A percentile compares a stretch with the other conserved stretches of the same genome.
phyloP scores from a whole-genome alignment of 495 filamentous ascomycete genomes.

The Hypoxylon subgilvum region DNA sequence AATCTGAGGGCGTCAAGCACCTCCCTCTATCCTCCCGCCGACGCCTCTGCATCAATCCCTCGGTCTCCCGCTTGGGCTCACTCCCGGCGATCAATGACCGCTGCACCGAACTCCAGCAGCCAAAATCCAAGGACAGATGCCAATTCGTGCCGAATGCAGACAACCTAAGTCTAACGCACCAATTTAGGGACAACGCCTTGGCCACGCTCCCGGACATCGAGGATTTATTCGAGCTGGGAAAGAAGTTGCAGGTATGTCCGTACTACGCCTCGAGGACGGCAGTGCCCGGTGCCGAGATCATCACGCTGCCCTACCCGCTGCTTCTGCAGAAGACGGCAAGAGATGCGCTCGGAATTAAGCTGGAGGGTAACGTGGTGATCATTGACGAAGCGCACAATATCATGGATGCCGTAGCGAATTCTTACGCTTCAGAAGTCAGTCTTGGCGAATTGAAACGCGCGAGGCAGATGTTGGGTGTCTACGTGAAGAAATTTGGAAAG shows the following conservation, averaged over 20 bases:
- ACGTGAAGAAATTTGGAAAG: slow-evolving; percentile 86
- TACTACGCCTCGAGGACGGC: slow-evolving; percentile 91
- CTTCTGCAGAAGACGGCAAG: slow-evolving; percentile 87
- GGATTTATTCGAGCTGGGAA: slow-evolving; percentile 80
- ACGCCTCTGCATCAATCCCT: slow-evolving; percentile 89
- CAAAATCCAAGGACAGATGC: slow-evolving; percentile 72
- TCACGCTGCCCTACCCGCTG: slow-evolving; percentile 91
- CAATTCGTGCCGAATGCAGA: slow-evolving; percentile 78
- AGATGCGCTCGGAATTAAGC: slow-evolving; percentile 82
- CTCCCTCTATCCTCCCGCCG: slow-evolving; percentile 88
- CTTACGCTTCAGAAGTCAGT: slow-evolving; percentile 80
- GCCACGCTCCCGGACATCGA: slow-evolving; percentile 92
- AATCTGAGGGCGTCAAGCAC: slow-evolving; percentile 77
- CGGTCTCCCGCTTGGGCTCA: slow-evolving; percentile 72
- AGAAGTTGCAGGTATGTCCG: slow-evolving; percentile 81
- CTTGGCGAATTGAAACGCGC: slow-evolving; percentile 73
- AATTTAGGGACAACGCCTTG: slow-evolving; percentile 87
- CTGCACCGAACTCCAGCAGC: slow-evolving; percentile 89
- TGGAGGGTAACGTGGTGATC: slow-evolving; percentile 87
- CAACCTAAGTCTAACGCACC: slow-evolving; percentile 70
- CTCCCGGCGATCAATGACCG: slow-evolving; percentile 89
- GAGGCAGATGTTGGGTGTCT: slow-evolving; percentile 75
- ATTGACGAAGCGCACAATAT: slow-evolving; percentile 98
- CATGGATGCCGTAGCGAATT: slow-evolving; percentile 89
- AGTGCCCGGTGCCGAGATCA: slow-evolving; percentile 86